These are phyloP conservation scores for Plasmodium cynomolgi DNA, from an alignment of 169 alveolate genomes.

Conservation along the genomic window DNA sequence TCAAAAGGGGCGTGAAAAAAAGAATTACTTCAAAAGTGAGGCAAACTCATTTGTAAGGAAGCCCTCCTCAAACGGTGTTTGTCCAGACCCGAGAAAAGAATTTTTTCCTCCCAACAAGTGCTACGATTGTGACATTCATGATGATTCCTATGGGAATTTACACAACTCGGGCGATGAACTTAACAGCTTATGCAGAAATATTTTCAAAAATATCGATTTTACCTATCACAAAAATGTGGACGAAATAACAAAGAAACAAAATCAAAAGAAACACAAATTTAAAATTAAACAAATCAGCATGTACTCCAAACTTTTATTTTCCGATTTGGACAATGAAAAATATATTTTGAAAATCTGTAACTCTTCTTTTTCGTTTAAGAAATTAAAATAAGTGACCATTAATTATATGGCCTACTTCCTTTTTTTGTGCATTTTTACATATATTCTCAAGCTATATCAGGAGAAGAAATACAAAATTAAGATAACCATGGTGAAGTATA, in stretches of 20 bases:
- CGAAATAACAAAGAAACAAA: constrained; percentile 38
- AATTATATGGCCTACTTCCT: constrained; percentile 44
- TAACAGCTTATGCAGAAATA: constrained; percentile 9
- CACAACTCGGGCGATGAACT: background rate
- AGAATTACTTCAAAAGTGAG: constrained; percentile 36
- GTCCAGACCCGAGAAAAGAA: background rate
- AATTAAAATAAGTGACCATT: constrained; percentile 32
- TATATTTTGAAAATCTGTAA: constrained; percentile 71
- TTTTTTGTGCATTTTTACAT: constrained; percentile 46
- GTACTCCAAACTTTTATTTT: constrained; percentile 53
- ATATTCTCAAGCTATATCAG: constrained; percentile 59
- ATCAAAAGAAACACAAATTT: constrained; percentile 39
- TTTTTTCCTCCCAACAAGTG: background rate
- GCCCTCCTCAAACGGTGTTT: background rate
- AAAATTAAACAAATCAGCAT: constrained; percentile 63
- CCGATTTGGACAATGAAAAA: constrained; percentile 69
- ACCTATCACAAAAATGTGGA: constrained; percentile 13
- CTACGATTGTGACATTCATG: background rate
- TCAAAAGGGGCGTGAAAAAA: constrained; percentile 9
- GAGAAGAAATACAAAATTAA: constrained; percentile 23
- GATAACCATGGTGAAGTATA: constrained; percentile 63
- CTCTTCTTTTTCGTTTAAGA: constrained; percentile 53
- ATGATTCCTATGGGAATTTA: background rate
- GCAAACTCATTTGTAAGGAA: background rate
- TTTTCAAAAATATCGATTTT: constrained; percentile 34